phyloP scores from a whole-genome alignment of 179 eudicot genomes.

The Actinidia chinensis region DNA sequence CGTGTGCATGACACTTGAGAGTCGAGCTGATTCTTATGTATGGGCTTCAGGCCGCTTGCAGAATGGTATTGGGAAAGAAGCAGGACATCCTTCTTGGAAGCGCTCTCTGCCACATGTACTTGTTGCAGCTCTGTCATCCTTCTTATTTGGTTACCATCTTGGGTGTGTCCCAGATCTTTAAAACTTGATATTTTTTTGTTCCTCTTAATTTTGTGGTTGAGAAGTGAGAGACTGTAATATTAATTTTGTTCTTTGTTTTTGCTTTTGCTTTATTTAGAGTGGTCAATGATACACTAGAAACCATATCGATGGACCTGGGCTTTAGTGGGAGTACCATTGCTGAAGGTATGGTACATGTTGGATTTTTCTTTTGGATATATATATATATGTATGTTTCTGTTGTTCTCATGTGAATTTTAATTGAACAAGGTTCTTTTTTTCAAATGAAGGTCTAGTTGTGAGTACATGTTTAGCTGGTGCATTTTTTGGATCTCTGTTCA shows the following conservation, averaged over 20 bases:
- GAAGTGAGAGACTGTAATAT: not conserved
- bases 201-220: constrained; percentile 4
- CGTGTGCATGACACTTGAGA: not conserved
- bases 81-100: constrained; percentile 69
- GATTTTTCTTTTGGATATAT: not conserved
- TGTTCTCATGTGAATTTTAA: not conserved
- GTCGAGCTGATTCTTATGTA: constrained; percentile 15
- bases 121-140: constrained; percentile 71
- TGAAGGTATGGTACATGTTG: constrained; percentile 57
- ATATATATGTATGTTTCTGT: not conserved
- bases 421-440: constrained; percentile 1
- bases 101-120: constrained; percentile 72
- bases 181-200: not conserved
- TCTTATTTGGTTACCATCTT: constrained; percentile 84
- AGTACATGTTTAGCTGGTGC: constrained; percentile 89
- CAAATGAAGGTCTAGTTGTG: constrained; percentile 59
- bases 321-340: constrained; percentile 74
- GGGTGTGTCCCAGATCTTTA: constrained; percentile 53
- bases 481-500: constrained; percentile 74
- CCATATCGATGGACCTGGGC: constrained; percentile 79
- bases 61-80: constrained; percentile 45
- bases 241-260: constrained; percentile 5
- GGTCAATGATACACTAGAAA: constrained; percentile 83
- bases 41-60: constrained; percentile 46
- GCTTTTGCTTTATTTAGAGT: constrained; percentile 51